Evolutionary conservation across 371 early-diverging fungal species (phyloP), one percentile per base, ranked within the genome.

Genomic region (Sporodiniella umbellata): DNA sequence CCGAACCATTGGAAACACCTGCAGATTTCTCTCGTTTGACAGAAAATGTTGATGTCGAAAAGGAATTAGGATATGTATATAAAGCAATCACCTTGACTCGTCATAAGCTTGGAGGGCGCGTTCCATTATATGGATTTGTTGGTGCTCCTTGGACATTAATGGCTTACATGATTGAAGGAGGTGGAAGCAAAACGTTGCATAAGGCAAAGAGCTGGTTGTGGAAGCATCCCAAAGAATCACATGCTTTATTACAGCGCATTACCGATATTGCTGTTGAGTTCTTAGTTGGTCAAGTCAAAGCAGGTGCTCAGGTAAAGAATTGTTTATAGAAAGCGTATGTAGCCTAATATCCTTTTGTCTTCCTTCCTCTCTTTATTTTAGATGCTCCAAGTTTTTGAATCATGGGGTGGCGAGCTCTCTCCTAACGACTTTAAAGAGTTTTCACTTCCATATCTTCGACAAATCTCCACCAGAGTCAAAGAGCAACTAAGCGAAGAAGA

Each of bases 111-210:
- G 80, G 84, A 4, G 96, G 96, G 39, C 84, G 90, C 42, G 93
- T 92, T 4, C 96, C 98, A 22, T 75, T 98, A 64, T 86, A 93
- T 68, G 99, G 99, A 5, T 98, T 98, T 58, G 83, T 82, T 26
- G 99, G 99, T 18, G 96, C 96, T 1, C 99, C 99, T 7, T 98
- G 97, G 97, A 98, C 99, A 17, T 78, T 97, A 46, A 91, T 96
- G 93, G 92, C 94, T 3, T 98, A 98, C 62, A 95, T 96, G 96
- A 88, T 98, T 58, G 98, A 96, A 70, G 96, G 98, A n/a, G 95
- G 95, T 39, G 94, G 96, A 30, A 91, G 93, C 67, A 95, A 92
- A 68, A 94, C 88, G 0, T 72, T 94, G 47, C 73, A 84, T 33
- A 89, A 89, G 66, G 92, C 95, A 37, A 96, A 95, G 73, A 65